phyloP scores from a whole-genome alignment of 129 eudicot species.

The Deinandra increscens region DNA sequence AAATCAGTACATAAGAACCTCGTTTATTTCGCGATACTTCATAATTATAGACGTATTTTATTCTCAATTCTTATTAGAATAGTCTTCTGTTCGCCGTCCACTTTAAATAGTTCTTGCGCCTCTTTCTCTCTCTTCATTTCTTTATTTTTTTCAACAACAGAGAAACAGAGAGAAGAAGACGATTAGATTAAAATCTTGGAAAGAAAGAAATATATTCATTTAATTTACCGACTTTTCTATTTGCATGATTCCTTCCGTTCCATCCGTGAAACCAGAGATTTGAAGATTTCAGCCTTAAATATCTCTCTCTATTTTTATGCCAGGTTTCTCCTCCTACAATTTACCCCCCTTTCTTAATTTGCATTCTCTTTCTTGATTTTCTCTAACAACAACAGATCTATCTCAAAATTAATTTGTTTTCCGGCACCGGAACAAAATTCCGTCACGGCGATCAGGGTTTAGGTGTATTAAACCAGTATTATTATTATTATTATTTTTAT shows the following conservation, averaged over 20 bases:
- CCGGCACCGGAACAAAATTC: conserved; percentile 22
- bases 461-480: not conserved
- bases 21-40: too few relatives aligned
- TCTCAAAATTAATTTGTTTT: conserved; percentile 13
- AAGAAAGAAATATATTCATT: not conserved
- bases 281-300: conserved; percentile 13
- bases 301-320: conserved; percentile 16
- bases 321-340: conserved; percentile 31
- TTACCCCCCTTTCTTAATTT: conserved; percentile 22
- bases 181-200: conserved; percentile 1
- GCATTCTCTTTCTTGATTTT: conserved; percentile 17
- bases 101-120: too few relatives aligned
- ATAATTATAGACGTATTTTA: too few relatives aligned
- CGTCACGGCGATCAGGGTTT: conserved; percentile 22
- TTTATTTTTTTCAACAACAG: conserved; percentile 14
- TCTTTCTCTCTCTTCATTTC: conserved; percentile 17
- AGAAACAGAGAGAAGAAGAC: not conserved
- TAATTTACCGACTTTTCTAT: not conserved
- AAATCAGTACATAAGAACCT: too few relatives aligned
- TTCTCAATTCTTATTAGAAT: conserved; percentile 22
- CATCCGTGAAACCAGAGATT: conserved; percentile 20
- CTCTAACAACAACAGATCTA: conserved; percentile 37
- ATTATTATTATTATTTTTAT: too few relatives aligned
- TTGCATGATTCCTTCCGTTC: conserved; percentile 25
- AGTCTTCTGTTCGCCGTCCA: conserved; percentile 48